Percentiles rank a stretch among this genome's conserved stretches.
Conservation (phyloP, 2,329 filamentous ascomycete genomes). For the Penicillium thymicola region DNA sequence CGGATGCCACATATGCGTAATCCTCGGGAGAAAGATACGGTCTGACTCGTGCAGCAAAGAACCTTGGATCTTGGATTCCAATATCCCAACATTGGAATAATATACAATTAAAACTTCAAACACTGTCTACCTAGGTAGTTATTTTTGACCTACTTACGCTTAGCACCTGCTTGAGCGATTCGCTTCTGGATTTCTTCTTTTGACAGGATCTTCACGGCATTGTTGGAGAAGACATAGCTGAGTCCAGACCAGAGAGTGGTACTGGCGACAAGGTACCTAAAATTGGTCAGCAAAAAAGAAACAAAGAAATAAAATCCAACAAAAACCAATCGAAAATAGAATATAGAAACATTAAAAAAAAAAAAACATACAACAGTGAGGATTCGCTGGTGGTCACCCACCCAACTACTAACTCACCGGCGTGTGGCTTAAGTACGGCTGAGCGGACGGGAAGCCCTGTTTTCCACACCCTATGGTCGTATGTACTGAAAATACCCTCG, state of each 20-base stretch:
- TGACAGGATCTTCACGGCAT: constrained; percentile 81
- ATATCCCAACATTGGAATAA: background rate
- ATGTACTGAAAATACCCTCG: constrained; percentile 24
- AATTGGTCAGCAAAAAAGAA: constrained; percentile 4
- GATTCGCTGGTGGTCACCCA: constrained; percentile 50
- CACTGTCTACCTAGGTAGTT: too few relatives aligned
- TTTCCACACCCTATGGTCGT: constrained; percentile 48
- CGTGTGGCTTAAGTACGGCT: constrained; percentile 50
- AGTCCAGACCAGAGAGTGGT: constrained; percentile 93
- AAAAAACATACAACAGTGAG: constrained; percentile 45
- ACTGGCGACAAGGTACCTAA: constrained; percentile 74
- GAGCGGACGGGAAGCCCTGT: constrained; percentile 50
- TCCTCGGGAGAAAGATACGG: background rate
- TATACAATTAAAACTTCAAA: background rate
- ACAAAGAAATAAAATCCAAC: background rate
- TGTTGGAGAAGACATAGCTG: constrained; percentile 86
- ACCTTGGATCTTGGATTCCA: too few relatives aligned
- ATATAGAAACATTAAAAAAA: constrained; percentile 4
- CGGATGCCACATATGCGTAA: background rate
- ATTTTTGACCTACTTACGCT: constrained; percentile 21
- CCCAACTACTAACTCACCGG: constrained; percentile 49
- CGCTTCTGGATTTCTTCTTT: constrained; percentile 42
- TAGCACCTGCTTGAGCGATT: constrained; percentile 29
- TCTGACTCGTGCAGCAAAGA: background rate
- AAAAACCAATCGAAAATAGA: background rate